Conservation (phyloP, 305 asterid genomes). For the Solanum aculeatissimum region DNA sequence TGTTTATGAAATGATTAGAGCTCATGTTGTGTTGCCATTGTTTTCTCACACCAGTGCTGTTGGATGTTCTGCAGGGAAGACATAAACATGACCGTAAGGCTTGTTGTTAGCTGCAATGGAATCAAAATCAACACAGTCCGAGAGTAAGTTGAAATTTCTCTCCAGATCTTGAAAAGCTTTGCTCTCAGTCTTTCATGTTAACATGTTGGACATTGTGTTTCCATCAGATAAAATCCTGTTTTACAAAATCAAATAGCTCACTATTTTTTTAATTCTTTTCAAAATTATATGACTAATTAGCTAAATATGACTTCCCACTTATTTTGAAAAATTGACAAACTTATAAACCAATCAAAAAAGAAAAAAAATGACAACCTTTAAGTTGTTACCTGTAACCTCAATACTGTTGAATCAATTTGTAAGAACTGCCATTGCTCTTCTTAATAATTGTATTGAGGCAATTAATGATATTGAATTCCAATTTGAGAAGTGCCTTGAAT, state of each 20-base stretch:
- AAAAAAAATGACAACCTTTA: not conserved
- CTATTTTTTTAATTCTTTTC: not conserved
- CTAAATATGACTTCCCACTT: not conserved
- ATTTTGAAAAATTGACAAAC: not conserved
- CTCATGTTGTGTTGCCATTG: not conserved
- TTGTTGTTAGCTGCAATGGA: constrained; percentile 90
- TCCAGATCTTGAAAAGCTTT: not conserved
- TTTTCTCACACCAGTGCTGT: constrained; percentile 6
- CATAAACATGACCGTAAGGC: constrained; percentile 91
- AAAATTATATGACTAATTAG: not conserved
- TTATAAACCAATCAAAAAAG: not conserved
- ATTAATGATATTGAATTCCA: not conserved
- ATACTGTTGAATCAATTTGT: not conserved
- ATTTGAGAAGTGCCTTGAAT: not conserved
- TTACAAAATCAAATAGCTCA: not conserved
- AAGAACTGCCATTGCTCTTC: not conserved
- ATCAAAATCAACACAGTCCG: constrained; percentile 75
- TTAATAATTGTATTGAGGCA: not conserved
- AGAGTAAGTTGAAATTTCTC: constrained; percentile 48
- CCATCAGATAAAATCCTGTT: not conserved
- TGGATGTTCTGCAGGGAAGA: constrained; percentile 67
- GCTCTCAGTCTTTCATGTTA: not conserved
- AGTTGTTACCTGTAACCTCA: not conserved
- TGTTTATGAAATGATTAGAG: not conserved
- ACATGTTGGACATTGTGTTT: not conserved